Conservation (phyloP, 306 rosid genomes). For the Canavalia ensiformis region DNA sequence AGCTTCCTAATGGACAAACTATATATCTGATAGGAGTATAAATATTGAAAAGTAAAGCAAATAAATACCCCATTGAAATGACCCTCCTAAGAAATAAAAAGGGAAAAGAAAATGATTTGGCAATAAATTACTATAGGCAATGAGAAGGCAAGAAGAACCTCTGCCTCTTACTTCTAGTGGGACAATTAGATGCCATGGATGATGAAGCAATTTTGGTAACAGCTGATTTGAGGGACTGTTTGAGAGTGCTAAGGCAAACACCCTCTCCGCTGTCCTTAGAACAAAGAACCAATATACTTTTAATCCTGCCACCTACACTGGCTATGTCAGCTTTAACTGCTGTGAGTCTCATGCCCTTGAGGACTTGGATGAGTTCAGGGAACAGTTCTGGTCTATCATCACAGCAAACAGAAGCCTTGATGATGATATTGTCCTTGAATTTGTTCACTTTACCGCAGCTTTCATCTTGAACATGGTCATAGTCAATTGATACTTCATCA, state of each 20-base stretch:
- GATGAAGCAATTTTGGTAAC: constrained; percentile 70
- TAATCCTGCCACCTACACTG: constrained; percentile 86
- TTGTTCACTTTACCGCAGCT: constrained; percentile 40
- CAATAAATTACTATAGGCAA: constrained; percentile 47
- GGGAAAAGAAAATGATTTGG: constrained; percentile 1
- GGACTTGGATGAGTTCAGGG: constrained; percentile 83
- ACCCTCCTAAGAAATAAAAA: constrained; percentile 21
- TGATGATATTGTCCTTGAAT: constrained; percentile 48
- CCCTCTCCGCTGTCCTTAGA: constrained; percentile 64
- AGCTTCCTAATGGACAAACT: constrained; percentile 31
- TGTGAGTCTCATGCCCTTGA: constrained; percentile 69
- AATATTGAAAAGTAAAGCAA: constrained; percentile 42
- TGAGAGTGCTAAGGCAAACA: constrained; percentile 72
- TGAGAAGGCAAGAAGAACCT: constrained; percentile 92
- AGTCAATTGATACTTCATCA: constrained; percentile 82
- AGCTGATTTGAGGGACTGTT: constrained; percentile 77
- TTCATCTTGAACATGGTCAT: constrained; percentile 51
- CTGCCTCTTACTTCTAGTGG: constrained; percentile 91
- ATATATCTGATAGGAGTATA: constrained; percentile 3
- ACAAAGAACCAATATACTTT: constrained; percentile 79
- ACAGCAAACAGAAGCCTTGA: constrained; percentile 88
- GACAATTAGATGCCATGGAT: constrained; percentile 61
- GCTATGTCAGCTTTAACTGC: constrained; percentile 89
- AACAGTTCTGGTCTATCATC: constrained; percentile 91
- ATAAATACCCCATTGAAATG: constrained; percentile 33